Percentiles rank a stretch among this genome's conserved stretches.
Evolutionary conservation across 2,329 filamentous ascomycete genomes (phyloP).

Genomic region (Allantophomopsis lycopodina): DNA sequence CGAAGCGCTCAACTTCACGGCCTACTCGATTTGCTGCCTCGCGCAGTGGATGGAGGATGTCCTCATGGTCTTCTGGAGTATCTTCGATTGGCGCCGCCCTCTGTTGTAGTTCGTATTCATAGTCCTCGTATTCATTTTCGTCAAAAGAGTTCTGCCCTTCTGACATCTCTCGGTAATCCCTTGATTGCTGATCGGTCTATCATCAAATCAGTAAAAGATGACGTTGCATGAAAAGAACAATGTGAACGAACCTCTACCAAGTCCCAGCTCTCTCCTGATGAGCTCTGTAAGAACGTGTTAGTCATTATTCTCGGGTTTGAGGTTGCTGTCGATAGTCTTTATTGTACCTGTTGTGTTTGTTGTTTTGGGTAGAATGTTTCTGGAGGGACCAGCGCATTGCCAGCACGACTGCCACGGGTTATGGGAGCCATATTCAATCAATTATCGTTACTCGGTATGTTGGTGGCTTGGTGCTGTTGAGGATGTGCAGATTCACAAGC

Average conservation of each 20-base stretch:
- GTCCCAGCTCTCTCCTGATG: conserved; percentile 17
- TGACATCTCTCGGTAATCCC: conserved; percentile 1
- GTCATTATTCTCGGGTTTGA: too few relatives aligned
- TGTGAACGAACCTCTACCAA: conserved; percentile 12
- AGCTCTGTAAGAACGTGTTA: conserved; percentile 6
- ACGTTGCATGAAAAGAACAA: background rate
- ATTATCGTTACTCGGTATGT: too few relatives aligned
- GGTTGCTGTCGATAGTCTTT: conserved; percentile 10
- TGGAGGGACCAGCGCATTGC: too few relatives aligned
- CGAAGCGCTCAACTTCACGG: conserved; percentile 77
- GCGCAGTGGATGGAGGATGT: conserved; percentile 43
- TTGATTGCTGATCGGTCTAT: conserved; percentile 2
- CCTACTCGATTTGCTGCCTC: conserved; percentile 56
- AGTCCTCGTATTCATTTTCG: background rate
- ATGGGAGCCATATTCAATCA: conserved; percentile 15
- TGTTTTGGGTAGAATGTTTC: too few relatives aligned
- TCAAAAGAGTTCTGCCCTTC: conserved; percentile 1
- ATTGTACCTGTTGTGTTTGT: too few relatives aligned
- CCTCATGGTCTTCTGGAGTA: conserved; percentile 24
- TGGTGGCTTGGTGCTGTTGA: background rate
- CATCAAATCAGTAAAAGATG: background rate
- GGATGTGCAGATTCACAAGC: conserved; percentile 1
- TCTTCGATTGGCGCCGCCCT: conserved; percentile 11
- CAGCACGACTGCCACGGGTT: conserved; percentile 7
- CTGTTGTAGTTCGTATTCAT: background rate